A percentile compares a stretch with the other conserved stretches of the same genome.
Evolutionary conservation across 208 protist species (phyloP).

Genomic region (Porcisia hertigi): DNA sequence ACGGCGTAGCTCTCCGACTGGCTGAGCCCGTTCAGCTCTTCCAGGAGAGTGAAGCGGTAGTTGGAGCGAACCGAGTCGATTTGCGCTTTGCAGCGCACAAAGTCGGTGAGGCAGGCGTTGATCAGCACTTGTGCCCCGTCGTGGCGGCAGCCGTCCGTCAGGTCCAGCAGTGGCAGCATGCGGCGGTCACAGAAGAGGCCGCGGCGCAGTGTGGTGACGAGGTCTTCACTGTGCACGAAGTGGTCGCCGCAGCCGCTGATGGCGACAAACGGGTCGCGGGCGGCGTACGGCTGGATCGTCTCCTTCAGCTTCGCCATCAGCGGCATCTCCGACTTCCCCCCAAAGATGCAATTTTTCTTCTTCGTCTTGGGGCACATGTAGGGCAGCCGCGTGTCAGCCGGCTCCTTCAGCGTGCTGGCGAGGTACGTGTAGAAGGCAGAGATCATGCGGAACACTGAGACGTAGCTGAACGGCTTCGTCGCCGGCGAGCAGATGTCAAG

Average conservation of each 20-base stretch:
- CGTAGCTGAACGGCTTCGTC: constrained; percentile 53
- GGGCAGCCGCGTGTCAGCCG: constrained; percentile 52
- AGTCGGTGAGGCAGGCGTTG: constrained; percentile 86
- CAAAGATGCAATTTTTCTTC: constrained; percentile 71
- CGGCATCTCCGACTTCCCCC: constrained; percentile 37
- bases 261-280: constrained; percentile 82
- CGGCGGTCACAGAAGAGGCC: constrained; percentile 84
- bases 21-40: constrained; percentile 89
- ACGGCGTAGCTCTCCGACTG: constrained; percentile 85
- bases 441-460: constrained; percentile 60
- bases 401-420: constrained; percentile 41
- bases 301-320: constrained; percentile 54
- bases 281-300: constrained; percentile 63
- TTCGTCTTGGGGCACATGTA: constrained; percentile 67
- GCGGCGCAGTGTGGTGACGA: constrained; percentile 78
- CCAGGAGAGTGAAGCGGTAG: constrained; percentile 84
- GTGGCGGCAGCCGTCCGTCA: constrained; percentile 83
- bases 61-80: constrained; percentile 76
- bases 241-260: constrained; percentile 85
- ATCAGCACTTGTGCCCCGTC: constrained; percentile 86
- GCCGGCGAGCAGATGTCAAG: constrained; percentile 46
- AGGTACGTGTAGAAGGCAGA: constrained; percentile 83
- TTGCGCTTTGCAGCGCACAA: constrained; percentile 83
- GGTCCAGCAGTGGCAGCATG: constrained; percentile 80
- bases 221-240: constrained; percentile 81